Percentiles rank a stretch among this genome's conserved stretches.
phyloP scores from a whole-genome alignment of 1,139 yeast species.

The Debaryomyces sp. region DNA sequence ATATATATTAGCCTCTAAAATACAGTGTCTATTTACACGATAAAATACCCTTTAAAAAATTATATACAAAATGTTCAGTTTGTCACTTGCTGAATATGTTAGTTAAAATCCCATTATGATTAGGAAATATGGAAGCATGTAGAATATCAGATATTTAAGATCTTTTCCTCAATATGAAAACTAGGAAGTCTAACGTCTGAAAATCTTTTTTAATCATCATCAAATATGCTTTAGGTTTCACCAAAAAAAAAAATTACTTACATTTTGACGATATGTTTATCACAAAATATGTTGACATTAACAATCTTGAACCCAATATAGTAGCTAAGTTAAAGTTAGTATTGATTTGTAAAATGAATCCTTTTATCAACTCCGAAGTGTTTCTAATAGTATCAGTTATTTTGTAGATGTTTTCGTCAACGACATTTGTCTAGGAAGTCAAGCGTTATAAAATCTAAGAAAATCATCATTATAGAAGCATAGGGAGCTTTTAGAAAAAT shows the following conservation, averaged over 20 bases:
- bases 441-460: constrained; percentile 10
- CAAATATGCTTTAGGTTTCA: constrained; percentile 7
- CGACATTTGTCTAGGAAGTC: constrained; percentile 11
- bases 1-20: neutral
- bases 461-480: constrained; percentile 8
- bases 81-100: neutral
- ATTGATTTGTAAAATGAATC: neutral
- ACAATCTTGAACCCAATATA: neutral
- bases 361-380: neutral
- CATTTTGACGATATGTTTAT: neutral
- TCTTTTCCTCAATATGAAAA: constrained; percentile 26
- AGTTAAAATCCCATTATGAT: neutral
- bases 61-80: neutral
- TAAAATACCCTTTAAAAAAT: neutral
- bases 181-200: constrained; percentile 36
- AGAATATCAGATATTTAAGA: constrained; percentile 27
- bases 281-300: neutral
- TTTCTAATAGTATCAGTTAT: constrained; percentile 2
- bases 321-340: neutral
- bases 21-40: constrained; percentile 2
- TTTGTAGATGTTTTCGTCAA: constrained; percentile 8
- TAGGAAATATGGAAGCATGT: neutral
- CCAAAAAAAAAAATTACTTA: constrained; percentile 5
- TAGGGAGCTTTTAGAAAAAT: neutral
- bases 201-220: constrained; percentile 24